These are phyloP conservation scores for Arachis stenosperma DNA, from an alignment of 306 rosid species.

Conservation along the genomic window DNA sequence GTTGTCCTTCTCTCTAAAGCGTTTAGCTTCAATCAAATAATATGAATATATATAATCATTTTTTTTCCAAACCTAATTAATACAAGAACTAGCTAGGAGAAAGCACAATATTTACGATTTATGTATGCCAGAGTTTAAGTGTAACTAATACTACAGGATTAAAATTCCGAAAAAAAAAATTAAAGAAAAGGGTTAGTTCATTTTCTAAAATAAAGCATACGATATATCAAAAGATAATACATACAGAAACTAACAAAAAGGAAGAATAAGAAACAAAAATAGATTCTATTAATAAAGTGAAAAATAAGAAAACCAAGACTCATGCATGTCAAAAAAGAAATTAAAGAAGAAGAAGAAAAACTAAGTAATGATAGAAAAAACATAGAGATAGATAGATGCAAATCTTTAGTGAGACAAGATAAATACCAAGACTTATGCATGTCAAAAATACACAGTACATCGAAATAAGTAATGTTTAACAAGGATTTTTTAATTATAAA, in stretches of 20 bases:
- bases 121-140: not conserved
- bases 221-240: too few relatives aligned
- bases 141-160: not conserved
- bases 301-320: not conserved
- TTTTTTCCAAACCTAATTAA: slow-evolving; percentile 4
- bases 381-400: slow-evolving; percentile 20
- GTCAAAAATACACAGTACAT: too few relatives aligned
- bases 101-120: not conserved
- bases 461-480: too few relatives aligned
- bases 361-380: slow-evolving; percentile 5
- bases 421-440: too few relatives aligned
- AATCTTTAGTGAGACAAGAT: slow-evolving; percentile 45
- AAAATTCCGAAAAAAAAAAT: not conserved
- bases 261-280: slow-evolving; percentile 2
- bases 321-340: not conserved
- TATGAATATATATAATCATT: too few relatives aligned
- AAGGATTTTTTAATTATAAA: too few relatives aligned
- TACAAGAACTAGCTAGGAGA: not conserved
- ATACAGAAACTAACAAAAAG: not conserved
- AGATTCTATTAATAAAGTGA: too few relatives aligned
- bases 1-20: not conserved
- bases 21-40: not conserved
- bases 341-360: too few relatives aligned
- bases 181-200: slow-evolving; percentile 3
- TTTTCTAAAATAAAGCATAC: slow-evolving; percentile 1